Evolutionary conservation across 352 stramenopile species (phyloP).

Genomic region (Phytophthora quininea): DNA sequence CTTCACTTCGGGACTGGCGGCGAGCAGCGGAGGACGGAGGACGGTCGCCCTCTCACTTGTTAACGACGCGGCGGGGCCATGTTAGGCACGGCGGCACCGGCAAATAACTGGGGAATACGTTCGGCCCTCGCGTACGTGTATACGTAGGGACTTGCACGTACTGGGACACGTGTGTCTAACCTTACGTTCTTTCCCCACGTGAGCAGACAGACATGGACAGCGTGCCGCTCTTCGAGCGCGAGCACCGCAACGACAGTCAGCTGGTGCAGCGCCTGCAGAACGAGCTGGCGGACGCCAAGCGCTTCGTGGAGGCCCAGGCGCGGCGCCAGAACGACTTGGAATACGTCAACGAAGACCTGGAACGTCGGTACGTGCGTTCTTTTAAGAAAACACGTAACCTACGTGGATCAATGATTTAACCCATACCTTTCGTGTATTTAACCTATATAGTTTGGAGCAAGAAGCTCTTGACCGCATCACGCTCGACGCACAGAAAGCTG

Average conservation of each 20-base stretch:
- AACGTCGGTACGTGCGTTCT: slow-evolving; percentile 50
- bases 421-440: neutral
- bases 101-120: slow-evolving; percentile 59
- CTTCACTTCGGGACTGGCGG: neutral
- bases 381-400: neutral
- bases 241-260: slow-evolving; percentile 87
- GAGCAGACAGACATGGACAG: slow-evolving; percentile 76
- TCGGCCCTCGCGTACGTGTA: slow-evolving; percentile 37
- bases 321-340: slow-evolving; percentile 86
- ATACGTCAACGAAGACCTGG: slow-evolving; percentile 88
- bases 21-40: slow-evolving; percentile 1
- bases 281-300: slow-evolving; percentile 84
- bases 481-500: slow-evolving; percentile 79
- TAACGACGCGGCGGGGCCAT: slow-evolving; percentile 16
- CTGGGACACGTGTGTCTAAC: neutral
- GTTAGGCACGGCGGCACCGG: slow-evolving; percentile 44
- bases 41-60: slow-evolving; percentile 1
- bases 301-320: slow-evolving; percentile 82
- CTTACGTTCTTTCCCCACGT: neutral
- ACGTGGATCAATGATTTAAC: slow-evolving; percentile 5
- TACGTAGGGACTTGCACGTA: neutral
- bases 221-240: slow-evolving; percentile 86
- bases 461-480: slow-evolving; percentile 86
- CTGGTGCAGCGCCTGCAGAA: slow-evolving; percentile 85
- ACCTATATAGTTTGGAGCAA: slow-evolving; percentile 56